phyloP scores from a whole-genome alignment of 305 asterid species.

The Rubia tinctorum region DNA sequence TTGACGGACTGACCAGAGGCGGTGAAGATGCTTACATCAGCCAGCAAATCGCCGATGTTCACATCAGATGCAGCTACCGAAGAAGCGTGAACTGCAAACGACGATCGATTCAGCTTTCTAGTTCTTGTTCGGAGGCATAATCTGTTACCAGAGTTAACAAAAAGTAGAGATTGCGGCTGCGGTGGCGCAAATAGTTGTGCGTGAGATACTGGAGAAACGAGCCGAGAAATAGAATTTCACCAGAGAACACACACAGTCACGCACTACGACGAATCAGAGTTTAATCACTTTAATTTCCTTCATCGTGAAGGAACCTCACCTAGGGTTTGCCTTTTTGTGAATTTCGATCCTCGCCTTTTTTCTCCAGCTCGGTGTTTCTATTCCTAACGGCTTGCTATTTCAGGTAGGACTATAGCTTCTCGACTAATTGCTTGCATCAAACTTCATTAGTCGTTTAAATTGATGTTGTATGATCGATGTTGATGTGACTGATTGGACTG shows the following conservation, averaged over 20 bases:
- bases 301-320: neutral
- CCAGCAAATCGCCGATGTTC: conserved; percentile 46
- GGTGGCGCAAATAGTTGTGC: conserved; percentile 18
- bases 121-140: neutral
- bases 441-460: neutral
- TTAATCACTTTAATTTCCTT: no score
- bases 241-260: neutral
- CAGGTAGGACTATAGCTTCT: neutral
- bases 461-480: neutral
- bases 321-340: neutral
- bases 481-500: no score
- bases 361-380: neutral
- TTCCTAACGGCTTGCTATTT: neutral
- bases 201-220: conserved; percentile 22
- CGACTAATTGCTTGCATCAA: no score
- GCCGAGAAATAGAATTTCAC: conserved; percentile 6
- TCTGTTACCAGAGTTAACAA: conserved; percentile 16
- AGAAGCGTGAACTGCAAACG: conserved; percentile 26
- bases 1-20: conserved; percentile 65
- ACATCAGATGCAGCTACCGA: conserved; percentile 39
- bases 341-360: neutral
- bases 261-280: neutral
- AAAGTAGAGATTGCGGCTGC: conserved; percentile 14
- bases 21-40: conserved; percentile 58
- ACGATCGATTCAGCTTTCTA: conserved; percentile 1